Conservation (phyloP, 169 alveolate genomes). For the Eimeria brunetti region DNA sequence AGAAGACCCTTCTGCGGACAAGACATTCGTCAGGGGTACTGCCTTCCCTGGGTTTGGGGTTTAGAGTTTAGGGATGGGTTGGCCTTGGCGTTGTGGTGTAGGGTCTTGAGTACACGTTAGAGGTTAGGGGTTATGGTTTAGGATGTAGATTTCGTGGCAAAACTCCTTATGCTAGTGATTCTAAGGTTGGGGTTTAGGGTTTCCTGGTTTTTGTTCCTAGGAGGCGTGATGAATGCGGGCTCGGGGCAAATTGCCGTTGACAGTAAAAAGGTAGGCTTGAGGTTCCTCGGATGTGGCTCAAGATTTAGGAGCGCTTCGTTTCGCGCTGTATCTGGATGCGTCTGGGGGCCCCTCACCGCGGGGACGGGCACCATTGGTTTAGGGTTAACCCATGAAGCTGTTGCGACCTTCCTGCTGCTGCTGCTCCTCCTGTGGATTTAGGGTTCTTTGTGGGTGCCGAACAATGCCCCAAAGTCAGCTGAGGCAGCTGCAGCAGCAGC, state of each 20-base stretch:
- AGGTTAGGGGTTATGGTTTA: not conserved
- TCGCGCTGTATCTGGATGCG: not conserved
- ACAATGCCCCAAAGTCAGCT: slow-evolving; percentile 63
- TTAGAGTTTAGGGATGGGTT: not conserved
- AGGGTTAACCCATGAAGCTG: not conserved
- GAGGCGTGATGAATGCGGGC: slow-evolving; percentile 65
- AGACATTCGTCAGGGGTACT: slow-evolving; percentile 64
- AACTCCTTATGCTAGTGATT: not conserved
- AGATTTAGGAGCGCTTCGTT: not conserved
- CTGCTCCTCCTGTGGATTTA: slow-evolving; percentile 9
- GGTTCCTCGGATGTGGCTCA: not conserved
- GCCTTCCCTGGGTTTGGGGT: not conserved
- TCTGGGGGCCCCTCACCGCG: not conserved
- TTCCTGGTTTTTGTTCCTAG: not conserved
- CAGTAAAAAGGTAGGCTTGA: slow-evolving; percentile 47
- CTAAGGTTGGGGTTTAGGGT: not conserved
- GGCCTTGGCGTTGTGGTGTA: not conserved
- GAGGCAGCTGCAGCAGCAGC: slow-evolving; percentile 78
- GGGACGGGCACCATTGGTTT: not conserved
- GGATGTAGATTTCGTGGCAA: not conserved
- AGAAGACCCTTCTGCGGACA: slow-evolving; percentile 70
- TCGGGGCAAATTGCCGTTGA: slow-evolving; percentile 58
- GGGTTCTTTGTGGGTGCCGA: slow-evolving; percentile 74
- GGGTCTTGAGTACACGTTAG: not conserved
- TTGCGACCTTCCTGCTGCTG: not conserved